phyloP scores from a whole-genome alignment of 441 rosid genomes.

The Brassica balearica region DNA sequence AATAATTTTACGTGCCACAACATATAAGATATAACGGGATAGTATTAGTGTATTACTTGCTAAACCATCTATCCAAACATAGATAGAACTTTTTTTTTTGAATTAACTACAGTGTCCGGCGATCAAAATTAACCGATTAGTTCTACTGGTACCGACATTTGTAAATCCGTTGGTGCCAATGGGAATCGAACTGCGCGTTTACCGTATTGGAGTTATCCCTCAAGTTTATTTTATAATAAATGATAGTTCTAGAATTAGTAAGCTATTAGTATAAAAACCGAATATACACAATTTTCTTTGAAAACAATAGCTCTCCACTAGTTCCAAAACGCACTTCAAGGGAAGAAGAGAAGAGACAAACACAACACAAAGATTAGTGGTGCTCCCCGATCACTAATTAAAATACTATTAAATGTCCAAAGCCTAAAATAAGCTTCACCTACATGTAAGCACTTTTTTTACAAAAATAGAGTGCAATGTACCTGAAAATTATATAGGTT shows the following conservation, averaged over 20 bases:
- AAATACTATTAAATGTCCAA: neutral
- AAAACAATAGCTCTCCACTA: slow-evolving; percentile 23
- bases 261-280: neutral
- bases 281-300: neutral
- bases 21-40: neutral
- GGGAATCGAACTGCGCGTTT: no score
- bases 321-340: slow-evolving; percentile 1
- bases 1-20: neutral
- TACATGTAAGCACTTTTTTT: slow-evolving; percentile 16
- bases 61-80: neutral
- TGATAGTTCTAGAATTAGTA: neutral
- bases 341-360: slow-evolving; percentile 26
- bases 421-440: neutral
- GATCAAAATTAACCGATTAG: no score
- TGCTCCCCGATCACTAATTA: slow-evolving; percentile 27
- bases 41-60: neutral
- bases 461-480: slow-evolving; percentile 11
- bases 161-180: no score
- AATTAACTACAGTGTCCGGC: no score
- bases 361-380: slow-evolving; percentile 8
- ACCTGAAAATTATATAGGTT: neutral
- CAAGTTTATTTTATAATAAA: neutral
- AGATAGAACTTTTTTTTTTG: neutral
- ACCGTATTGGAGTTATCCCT: no score
- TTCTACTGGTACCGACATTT: no score